phyloP scores from a whole-genome alignment of 2,329 filamentous ascomycete genomes.

The Remersonia thermophila region DNA sequence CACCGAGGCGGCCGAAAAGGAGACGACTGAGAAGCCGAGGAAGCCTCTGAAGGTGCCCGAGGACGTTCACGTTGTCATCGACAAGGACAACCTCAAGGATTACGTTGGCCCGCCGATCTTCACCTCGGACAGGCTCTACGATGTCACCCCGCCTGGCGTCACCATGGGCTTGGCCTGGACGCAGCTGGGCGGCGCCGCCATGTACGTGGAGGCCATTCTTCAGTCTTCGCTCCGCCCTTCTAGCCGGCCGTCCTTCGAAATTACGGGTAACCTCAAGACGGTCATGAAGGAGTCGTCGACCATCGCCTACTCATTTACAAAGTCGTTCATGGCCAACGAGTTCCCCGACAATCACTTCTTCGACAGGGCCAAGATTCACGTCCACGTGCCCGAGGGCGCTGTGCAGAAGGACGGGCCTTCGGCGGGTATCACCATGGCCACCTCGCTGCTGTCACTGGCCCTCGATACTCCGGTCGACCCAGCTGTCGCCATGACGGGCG shows the following conservation, averaged over 20 bases:
- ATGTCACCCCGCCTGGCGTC: conserved; percentile 83
- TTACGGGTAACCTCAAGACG: conserved; percentile 85
- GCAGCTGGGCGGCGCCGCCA: conserved; percentile 85
- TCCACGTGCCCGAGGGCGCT: conserved; percentile 93
- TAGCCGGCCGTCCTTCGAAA: conserved; percentile 70
- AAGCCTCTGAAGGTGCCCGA: conserved; percentile 75
- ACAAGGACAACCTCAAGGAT: conserved; percentile 83
- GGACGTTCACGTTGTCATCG: conserved; percentile 72
- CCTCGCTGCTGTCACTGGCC: conserved; percentile 73
- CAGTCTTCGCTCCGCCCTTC: conserved; percentile 65
- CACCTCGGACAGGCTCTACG: conserved; percentile 90
- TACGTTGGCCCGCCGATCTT: conserved; percentile 95
- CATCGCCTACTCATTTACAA: conserved; percentile 94
- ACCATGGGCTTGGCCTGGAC: conserved; percentile 99
- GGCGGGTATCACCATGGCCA: conserved; percentile 98
- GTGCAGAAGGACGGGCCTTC: conserved; percentile 90
- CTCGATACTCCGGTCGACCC: conserved; percentile 68
- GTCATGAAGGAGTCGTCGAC: conserved; percentile 97
- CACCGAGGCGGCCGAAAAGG: conserved; percentile 37
- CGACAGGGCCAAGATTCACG: conserved; percentile 84
- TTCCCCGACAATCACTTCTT: conserved; percentile 93
- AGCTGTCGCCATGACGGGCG: conserved; percentile 93
- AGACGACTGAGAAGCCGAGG: conserved; percentile 58
- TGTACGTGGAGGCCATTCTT: conserved; percentile 95
- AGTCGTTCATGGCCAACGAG: conserved; percentile 70